Base-by-base conservation (phyloP, 2,329 filamentous ascomycete species). In the Cladosporium colombiae region DNA sequence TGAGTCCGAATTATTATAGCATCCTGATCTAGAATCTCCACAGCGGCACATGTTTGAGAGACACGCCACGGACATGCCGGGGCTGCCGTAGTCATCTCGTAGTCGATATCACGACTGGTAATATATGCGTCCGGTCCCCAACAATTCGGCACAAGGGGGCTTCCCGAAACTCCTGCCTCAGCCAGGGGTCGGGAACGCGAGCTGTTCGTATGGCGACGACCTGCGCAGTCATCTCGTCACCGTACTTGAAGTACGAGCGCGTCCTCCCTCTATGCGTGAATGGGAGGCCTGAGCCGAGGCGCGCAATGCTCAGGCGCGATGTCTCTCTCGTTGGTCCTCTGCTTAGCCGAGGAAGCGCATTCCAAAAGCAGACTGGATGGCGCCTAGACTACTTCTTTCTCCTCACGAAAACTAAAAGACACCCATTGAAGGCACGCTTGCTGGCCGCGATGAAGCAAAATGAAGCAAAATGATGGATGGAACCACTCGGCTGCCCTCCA, bases 11-110 rank as follows among this genome's bases (percentile, higher is more conserved):
- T 46, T 46, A 46, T 46, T 27, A 5, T 5, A 3, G 37, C 37
- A 44, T 44, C 37, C 37, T 33, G 31, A 29, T 55, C 52, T 55
- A 55, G 52, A 55, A 25, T 52, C 21, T 55, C 52, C 52, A 55
- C 52, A n/a, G 27, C 52, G 52, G 52, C 52, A 55, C 52, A 21
- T 11, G 52, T 31, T 31, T n/a, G 52, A 55, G 10, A 33, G 52
- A 31, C 52, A 33, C 27, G 52, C 52, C 29, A 55, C 10, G 10
- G 49, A 18, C 23, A 27, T 16, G 49, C 23, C 49, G 49, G 52
- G 4, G 25, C n/a, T 18, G 52, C 52, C 52, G 27, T 4, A 46
- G 52, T 33, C 29, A 31, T 31, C n/a, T 55, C n/a, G 52, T 18
- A n/a, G 52, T 55, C 27, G 25, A 55, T 55, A 55, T 55, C 27